Percentiles rank a stretch among this genome's conserved stretches.
Evolutionary conservation across 2,329 filamentous ascomycete species (phyloP).

Genomic region (Delphinella strobiligena): DNA sequence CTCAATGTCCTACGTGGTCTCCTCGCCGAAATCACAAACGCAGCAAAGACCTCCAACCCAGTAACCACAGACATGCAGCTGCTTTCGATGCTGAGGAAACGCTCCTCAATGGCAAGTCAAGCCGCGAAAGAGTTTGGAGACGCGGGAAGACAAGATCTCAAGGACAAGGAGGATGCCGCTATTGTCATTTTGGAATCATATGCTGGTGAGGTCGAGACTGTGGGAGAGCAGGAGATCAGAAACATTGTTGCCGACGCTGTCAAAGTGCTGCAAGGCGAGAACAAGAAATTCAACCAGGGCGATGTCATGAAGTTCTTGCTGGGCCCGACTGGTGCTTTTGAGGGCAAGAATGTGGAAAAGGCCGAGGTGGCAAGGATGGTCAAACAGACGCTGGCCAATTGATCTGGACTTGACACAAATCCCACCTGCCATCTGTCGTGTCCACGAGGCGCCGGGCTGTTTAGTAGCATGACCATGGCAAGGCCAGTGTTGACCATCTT

Average conservation of each 20-base stretch:
- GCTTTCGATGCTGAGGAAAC: constrained; percentile 54
- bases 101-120: constrained; percentile 44
- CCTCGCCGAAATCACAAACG: constrained; percentile 60
- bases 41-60: constrained; percentile 60
- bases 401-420: neutral
- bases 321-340: constrained; percentile 38
- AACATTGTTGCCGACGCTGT: constrained; percentile 41
- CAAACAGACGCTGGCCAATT: constrained; percentile 27
- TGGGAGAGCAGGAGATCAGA: constrained; percentile 48
- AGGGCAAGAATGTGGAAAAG: constrained; percentile 54
- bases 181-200: constrained; percentile 55
- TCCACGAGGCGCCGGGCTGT: too few relatives aligned
- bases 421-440: too few relatives aligned
- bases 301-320: constrained; percentile 52
- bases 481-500: too few relatives aligned
- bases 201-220: constrained; percentile 43
- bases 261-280: constrained; percentile 32
- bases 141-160: constrained; percentile 56
- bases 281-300: constrained; percentile 42
- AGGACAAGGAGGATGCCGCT: constrained; percentile 57
- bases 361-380: constrained; percentile 49
- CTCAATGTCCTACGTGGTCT: constrained; percentile 58
- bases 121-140: constrained; percentile 51
- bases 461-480: too few relatives aligned
- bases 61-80: constrained; percentile 59